phyloP scores from a whole-genome alignment of 2,329 filamentous ascomycete species.

The Ceratocystis eucalypticola region DNA sequence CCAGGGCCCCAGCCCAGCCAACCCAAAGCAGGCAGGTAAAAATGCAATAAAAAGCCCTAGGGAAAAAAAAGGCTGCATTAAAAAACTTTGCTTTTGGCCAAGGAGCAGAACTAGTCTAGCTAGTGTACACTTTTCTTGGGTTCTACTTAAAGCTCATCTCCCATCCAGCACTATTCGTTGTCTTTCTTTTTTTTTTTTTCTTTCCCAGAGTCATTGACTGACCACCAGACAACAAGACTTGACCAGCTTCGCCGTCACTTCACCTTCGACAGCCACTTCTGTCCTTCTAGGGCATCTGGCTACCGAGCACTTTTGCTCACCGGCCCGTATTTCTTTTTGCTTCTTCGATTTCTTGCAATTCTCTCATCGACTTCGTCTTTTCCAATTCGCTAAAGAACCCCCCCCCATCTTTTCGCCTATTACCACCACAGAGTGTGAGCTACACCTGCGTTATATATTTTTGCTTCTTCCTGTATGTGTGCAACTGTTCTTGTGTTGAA shows the following conservation, averaged over 20 bases:
- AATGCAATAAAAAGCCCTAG: neutral
- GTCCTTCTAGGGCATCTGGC: slow-evolving; percentile 19
- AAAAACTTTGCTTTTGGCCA: slow-evolving; percentile 9
- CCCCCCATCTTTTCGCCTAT: neutral
- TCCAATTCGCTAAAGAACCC: slow-evolving; percentile 7
- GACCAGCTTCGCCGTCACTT: slow-evolving; percentile 16
- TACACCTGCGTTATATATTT: slow-evolving; percentile 16
- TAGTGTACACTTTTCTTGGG: slow-evolving; percentile 6
- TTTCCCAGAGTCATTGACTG: slow-evolving; percentile 16
- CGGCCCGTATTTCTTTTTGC: slow-evolving; percentile 18
- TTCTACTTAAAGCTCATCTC: slow-evolving; percentile 13
- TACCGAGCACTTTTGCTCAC: slow-evolving; percentile 20
- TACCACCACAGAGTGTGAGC: neutral
- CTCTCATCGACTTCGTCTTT: slow-evolving; percentile 8
- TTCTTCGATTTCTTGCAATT: slow-evolving; percentile 17
- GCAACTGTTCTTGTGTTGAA: neutral
- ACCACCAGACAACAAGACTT: slow-evolving; percentile 7
- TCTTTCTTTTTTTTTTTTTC: slow-evolving; percentile 7
- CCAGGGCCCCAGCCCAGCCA: slow-evolving; percentile 4
- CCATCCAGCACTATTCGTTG: slow-evolving; percentile 5
- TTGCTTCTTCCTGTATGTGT: slow-evolving; percentile 12
- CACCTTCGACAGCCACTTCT: slow-evolving; percentile 15
- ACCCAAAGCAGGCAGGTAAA: neutral
- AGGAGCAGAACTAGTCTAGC: slow-evolving; percentile 2
- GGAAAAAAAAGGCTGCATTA: slow-evolving; percentile 6